phyloP scores from a whole-genome alignment of 257 asterid species.

The Jaltomata sinuosa region DNA sequence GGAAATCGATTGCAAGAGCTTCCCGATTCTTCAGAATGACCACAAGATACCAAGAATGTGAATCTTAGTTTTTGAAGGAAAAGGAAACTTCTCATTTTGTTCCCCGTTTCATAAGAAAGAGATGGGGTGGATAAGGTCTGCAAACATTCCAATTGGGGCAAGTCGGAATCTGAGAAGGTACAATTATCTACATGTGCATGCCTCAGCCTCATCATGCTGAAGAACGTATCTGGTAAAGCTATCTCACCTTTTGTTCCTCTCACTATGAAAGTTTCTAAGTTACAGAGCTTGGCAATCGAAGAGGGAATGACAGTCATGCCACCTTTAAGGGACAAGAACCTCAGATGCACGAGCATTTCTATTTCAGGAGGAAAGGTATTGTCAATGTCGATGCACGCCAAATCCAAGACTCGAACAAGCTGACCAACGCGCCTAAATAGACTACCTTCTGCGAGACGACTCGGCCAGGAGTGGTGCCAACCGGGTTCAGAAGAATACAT shows the following conservation, averaged over 20 bases:
- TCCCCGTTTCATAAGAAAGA: neutral
- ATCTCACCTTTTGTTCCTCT: too few species aligned
- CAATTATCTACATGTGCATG: neutral
- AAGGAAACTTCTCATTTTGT: slow-evolving; percentile 1
- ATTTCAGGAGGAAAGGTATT: neutral
- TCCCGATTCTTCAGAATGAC: neutral
- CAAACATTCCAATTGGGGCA: neutral
- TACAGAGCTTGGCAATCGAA: neutral
- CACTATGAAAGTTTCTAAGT: neutral
- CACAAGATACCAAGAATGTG: neutral
- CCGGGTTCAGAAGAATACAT: neutral
- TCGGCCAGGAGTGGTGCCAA: neutral
- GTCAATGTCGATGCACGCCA: neutral
- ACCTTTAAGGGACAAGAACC: neutral
- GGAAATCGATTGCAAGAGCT: neutral
- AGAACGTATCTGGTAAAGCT: neutral
- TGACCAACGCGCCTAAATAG: neutral
- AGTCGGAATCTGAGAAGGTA: neutral
- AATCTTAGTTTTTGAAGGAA: neutral
- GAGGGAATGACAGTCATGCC: neutral
- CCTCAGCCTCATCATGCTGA: slow-evolving; percentile 5
- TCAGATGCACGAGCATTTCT: neutral
- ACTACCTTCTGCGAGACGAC: neutral
- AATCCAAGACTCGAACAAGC: too few species aligned
- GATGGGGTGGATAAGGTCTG: neutral